Conservation (phyloP, 1,284 basidiomycete genomes). For the Rhodotorula sp. region DNA sequence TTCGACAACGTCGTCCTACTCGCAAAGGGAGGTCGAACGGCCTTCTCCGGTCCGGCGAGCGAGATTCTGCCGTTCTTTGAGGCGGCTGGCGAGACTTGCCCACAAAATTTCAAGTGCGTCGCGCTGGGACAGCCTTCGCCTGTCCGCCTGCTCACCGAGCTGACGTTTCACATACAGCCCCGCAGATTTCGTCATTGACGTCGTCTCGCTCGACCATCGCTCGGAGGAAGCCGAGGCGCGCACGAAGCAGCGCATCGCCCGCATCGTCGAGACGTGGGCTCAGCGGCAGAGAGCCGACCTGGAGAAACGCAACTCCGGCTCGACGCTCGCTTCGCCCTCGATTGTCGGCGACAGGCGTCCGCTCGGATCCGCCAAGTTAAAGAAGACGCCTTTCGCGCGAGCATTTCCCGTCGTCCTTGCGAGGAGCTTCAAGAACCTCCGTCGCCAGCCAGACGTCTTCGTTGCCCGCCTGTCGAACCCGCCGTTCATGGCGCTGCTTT, state of each 20-base stretch:
- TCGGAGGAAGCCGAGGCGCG: constrained; percentile 2
- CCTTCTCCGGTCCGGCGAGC: constrained; percentile 47
- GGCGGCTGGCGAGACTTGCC: constrained; percentile 44
- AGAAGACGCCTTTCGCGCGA: constrained; percentile 17
- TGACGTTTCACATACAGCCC: constrained; percentile 7
- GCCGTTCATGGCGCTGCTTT: constrained; percentile 44
- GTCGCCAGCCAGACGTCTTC: constrained; percentile 40
- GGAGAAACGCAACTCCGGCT: too few relatives aligned
- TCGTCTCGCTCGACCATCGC: constrained; percentile 31
- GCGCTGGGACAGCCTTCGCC: too few relatives aligned
- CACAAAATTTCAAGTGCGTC: constrained; percentile 35
- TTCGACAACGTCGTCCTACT: constrained; percentile 57
- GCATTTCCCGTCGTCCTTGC: constrained; percentile 35
- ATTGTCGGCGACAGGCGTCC: background rate
- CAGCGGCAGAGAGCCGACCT: too few relatives aligned
- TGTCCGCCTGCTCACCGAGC: background rate
- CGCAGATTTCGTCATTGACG: constrained; percentile 42
- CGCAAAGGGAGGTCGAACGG: constrained; percentile 56
- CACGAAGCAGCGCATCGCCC: constrained; percentile 7
- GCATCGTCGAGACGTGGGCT: constrained; percentile 17
- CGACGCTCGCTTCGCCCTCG: too few relatives aligned
- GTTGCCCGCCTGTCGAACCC: constrained; percentile 38
- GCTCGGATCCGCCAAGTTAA: background rate
- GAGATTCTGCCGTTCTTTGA: constrained; percentile 48
- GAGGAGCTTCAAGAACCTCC: constrained; percentile 39